Evolutionary conservation across 306 rosid species (phyloP).

Genomic region (Casuarina cunninghamiana): DNA sequence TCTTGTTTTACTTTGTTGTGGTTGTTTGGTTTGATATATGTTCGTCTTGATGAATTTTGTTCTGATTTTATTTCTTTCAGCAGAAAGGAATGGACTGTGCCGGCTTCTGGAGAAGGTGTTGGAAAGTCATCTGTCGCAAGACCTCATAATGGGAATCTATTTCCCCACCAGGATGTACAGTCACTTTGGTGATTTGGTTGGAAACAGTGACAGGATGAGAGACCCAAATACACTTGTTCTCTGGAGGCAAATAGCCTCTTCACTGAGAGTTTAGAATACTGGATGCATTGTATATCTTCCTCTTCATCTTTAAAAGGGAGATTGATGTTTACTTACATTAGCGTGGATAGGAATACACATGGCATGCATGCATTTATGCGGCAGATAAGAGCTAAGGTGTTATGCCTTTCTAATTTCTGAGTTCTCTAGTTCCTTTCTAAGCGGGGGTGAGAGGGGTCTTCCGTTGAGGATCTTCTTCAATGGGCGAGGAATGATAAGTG

Average conservation of each 20-base stretch:
- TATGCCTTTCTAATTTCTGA: conserved; percentile 6
- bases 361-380: conserved; percentile 43
- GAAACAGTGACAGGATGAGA: conserved; percentile 49
- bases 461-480: conserved; percentile 3
- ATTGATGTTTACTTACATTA: conserved; percentile 63
- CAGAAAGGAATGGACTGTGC: conserved; percentile 74
- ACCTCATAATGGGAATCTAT: conserved; percentile 61
- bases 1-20: background rate
- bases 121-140: conserved; percentile 49
- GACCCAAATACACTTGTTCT: conserved; percentile 53
- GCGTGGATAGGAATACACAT: conserved; percentile 56
- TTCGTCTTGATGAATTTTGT: background rate
- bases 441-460: conserved; percentile 18
- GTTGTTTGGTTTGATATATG: background rate
- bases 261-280: conserved; percentile 54
- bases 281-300: conserved; percentile 84
- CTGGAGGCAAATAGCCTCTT: conserved; percentile 60
- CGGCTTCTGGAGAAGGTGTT: conserved; percentile 54
- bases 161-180: conserved; percentile 77
- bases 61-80: conserved; percentile 13
- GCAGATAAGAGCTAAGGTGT: conserved; percentile 35
- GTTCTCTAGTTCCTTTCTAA: background rate
- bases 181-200: conserved; percentile 83
- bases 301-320: conserved; percentile 58
- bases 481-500: background rate